Evolutionary conservation across 2,329 filamentous ascomycete genomes (phyloP), one percentile per base, ranked within the genome.

Genomic region (Colletotrichum trifolii): DNA sequence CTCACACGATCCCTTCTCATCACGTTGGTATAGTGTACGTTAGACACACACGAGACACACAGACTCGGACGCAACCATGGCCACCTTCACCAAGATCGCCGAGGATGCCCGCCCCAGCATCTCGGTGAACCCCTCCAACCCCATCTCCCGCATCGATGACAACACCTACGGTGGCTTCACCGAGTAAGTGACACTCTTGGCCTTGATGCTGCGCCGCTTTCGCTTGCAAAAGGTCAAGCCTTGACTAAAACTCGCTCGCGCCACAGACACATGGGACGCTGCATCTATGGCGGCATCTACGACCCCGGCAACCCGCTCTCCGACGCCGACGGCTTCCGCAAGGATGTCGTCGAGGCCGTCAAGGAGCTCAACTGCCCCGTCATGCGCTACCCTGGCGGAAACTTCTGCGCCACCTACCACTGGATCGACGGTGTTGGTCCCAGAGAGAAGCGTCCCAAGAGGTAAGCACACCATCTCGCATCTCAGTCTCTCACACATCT

Each of bases 221-320:
- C 13, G n/a, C 34, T 36, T 54, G 34, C 3, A 15, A 25, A 25
- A 25, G 25, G 43, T 10, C 12, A 38, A n/a, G 8, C n/a, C 39
- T 8, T n/a, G 38, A 17, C 15, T 35, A 13, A 3, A 12, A 33
- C n/a, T 52, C 33, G 12, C 7, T 11, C 15, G 52, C 36, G 15
- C 35, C 43, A 38, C 69, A 93, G 91, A 71, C 93, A 96, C 77
- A 96, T 96, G 92, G 92, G 92, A 71, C 88, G 92, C 67, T 96
- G 92, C 81, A 94, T 96, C 73, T 95, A 96, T 75, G 91, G 91
- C 68, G 92, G 93, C 69, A 91, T 96, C 74, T 95, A 94, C 77
- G 92, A 95, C 70, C 92, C 91, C 1, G 85, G 84, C 39, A 94
- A 89, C 75, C 79, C 87, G 3, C 83, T 94, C n/a, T 89, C 91